Percentiles rank a stretch among this genome's conserved stretches.
Conservation (phyloP, 805 yeast genomes). For the Saccharomycopsis babjevae region DNA sequence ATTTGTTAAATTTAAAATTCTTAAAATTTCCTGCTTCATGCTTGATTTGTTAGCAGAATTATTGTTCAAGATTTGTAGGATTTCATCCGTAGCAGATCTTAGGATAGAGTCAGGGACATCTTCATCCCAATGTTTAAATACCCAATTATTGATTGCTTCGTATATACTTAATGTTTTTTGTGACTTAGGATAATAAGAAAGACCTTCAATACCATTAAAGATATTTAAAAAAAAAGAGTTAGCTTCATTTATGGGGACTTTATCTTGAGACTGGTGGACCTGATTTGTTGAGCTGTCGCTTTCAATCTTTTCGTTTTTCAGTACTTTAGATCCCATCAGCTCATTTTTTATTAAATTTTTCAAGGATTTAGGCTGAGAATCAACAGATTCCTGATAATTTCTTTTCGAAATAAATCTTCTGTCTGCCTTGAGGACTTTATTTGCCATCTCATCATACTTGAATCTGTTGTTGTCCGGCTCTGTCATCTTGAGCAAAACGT, state of each 20-base stretch:
- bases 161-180: slow-evolving; percentile 41
- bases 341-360: slow-evolving; percentile 54
- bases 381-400: slow-evolving; percentile 37
- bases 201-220: slow-evolving; percentile 32
- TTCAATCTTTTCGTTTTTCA: slow-evolving; percentile 17
- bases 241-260: slow-evolving; percentile 1
- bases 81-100: slow-evolving; percentile 59
- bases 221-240: slow-evolving; percentile 26
- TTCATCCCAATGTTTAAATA: slow-evolving; percentile 31
- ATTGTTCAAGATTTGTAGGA: slow-evolving; percentile 44
- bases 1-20: neutral
- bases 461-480: slow-evolving; percentile 24
- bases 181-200: slow-evolving; percentile 55
- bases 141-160: slow-evolving; percentile 26
- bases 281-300: slow-evolving; percentile 9
- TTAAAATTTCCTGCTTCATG: slow-evolving; percentile 31
- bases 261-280: neutral
- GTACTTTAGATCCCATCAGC: slow-evolving; percentile 56
- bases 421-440: slow-evolving; percentile 57
- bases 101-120: slow-evolving; percentile 55
- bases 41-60: slow-evolving; percentile 32
- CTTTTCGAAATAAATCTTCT: slow-evolving; percentile 36
- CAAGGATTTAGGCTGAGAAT: slow-evolving; percentile 62
- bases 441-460: slow-evolving; percentile 67
- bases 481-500: neutral